These are phyloP conservation scores for Alloteropsis semialata DNA, from an alignment of 176 grass and related monocot species.

Conservation along the genomic window DNA sequence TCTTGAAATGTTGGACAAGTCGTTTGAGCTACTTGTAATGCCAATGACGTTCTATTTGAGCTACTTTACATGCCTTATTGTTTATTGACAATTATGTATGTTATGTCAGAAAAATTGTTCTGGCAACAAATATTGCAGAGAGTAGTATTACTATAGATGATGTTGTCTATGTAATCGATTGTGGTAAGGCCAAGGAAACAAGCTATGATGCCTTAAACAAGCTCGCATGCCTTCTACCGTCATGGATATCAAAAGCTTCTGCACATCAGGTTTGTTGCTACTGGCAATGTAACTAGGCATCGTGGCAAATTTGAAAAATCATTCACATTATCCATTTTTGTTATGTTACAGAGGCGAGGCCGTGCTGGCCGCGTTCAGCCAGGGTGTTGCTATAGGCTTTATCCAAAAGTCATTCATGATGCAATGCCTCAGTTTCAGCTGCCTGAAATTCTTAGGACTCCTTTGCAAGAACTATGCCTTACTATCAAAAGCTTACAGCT, in stretches of 20 bases:
- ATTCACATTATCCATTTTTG: not conserved
- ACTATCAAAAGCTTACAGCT: slow-evolving; percentile 93
- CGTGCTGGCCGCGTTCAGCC: slow-evolving; percentile 89
- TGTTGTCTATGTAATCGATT: slow-evolving; percentile 97
- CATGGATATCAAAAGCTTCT: slow-evolving; percentile 99
- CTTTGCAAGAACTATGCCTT: slow-evolving; percentile 93
- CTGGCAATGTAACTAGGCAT: not conserved
- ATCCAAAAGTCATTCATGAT: slow-evolving; percentile 87
- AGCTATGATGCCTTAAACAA: slow-evolving; percentile 99
- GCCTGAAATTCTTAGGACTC: slow-evolving; percentile 98
- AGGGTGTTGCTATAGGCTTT: slow-evolving; percentile 86
- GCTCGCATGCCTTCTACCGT: slow-evolving; percentile 84
- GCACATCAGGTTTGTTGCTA: slow-evolving; percentile 73
- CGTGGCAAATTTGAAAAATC: slow-evolving; percentile 18
- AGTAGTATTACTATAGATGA: slow-evolving; percentile 98
- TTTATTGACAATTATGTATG: slow-evolving; percentile 13
- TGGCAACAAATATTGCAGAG: slow-evolving; percentile 96
- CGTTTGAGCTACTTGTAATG: not conserved
- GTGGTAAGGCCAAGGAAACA: slow-evolving; percentile 96
- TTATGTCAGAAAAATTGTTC: slow-evolving; percentile 92
- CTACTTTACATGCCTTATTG: slow-evolving; percentile 15
- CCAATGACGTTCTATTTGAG: not conserved
- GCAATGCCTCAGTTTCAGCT: slow-evolving; percentile 90
- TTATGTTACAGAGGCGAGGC: slow-evolving; percentile 79
- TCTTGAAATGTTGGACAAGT: not conserved